A percentile compares a stretch with the other conserved stretches of the same genome.
phyloP scores from a whole-genome alignment of 495 filamentous ascomycete species.

The Penicillium maclennaniae region DNA sequence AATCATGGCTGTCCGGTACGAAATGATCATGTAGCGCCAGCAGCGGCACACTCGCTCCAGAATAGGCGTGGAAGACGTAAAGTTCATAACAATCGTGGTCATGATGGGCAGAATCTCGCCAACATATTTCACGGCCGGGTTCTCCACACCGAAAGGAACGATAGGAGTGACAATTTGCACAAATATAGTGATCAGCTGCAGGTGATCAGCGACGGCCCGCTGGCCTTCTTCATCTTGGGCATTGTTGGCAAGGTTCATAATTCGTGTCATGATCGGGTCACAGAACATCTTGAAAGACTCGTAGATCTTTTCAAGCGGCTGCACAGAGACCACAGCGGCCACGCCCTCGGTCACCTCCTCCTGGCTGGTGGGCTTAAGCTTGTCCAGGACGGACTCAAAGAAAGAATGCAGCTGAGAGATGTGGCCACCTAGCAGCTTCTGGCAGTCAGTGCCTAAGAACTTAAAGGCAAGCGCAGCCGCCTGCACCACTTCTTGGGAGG shows the following conservation, averaged over 20 bases:
- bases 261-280: constrained; percentile 79
- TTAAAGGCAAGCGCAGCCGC: constrained; percentile 93
- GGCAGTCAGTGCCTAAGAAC: constrained; percentile 94
- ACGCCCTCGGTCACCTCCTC: constrained; percentile 96
- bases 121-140: constrained; percentile 95
- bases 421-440: constrained; percentile 73
- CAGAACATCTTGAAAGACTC: constrained; percentile 86
- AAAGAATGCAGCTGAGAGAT: constrained; percentile 83
- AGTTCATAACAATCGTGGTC: constrained; percentile 77
- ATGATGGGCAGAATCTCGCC: constrained; percentile 86
- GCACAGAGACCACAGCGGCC: constrained; percentile 81
- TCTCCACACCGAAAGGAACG: constrained; percentile 64
- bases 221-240: constrained; percentile 77
- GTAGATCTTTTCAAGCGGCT: constrained; percentile 75
- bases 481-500: constrained; percentile 80
- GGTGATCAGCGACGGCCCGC: constrained; percentile 74
- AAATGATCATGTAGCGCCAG: constrained; percentile 94
- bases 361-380: constrained; percentile 77
- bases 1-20: constrained; percentile 83
- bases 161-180: constrained; percentile 75
- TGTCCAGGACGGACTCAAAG: constrained; percentile 82
- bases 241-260: constrained; percentile 82
- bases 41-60: constrained; percentile 90
- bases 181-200: constrained; percentile 89
- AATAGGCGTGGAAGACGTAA: constrained; percentile 78